These are phyloP conservation scores for Lasiosphaeria hispida DNA, from an alignment of 495 filamentous ascomycete species.

Conservation along the genomic window DNA sequence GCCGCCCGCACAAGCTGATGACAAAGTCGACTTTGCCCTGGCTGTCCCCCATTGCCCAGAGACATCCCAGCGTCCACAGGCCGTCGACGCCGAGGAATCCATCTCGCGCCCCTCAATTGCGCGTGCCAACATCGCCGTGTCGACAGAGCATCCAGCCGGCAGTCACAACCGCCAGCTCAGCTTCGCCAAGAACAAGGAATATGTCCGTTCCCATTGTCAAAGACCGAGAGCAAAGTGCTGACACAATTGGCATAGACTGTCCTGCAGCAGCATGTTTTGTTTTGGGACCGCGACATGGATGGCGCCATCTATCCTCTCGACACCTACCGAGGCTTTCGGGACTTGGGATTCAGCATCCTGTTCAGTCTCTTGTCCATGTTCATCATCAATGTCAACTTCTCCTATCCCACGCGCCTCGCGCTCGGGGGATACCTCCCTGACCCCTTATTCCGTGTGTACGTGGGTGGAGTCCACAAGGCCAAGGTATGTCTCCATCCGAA, in stretches of 20 bases:
- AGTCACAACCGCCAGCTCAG: conserved; percentile 19
- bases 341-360: conserved; percentile 49
- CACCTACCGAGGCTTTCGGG: conserved; percentile 53
- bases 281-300: conserved; percentile 48
- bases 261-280: conserved; percentile 54
- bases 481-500: too few species aligned
- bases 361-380: conserved; percentile 43
- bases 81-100: conserved; percentile 7
- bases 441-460: conserved; percentile 47
- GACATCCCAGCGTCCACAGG: conserved; percentile 18
- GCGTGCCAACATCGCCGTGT: conserved; percentile 37
- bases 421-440: conserved; percentile 45
- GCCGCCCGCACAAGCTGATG: too few species aligned
- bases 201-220: neutral
- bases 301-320: conserved; percentile 52
- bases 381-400: conserved; percentile 51
- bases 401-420: conserved; percentile 47
- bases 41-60: neutral
- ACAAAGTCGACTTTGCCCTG: conserved; percentile 6
- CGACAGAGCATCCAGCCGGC: conserved; percentile 30
- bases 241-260: conserved; percentile 25
- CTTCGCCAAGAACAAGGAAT: conserved; percentile 6
- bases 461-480: conserved; percentile 50
- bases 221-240: neutral
- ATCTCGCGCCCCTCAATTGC: conserved; percentile 26